These are phyloP conservation scores for Kockiozyma suomiensis DNA, from an alignment of 805 yeast genomes.

Conservation along the genomic window DNA sequence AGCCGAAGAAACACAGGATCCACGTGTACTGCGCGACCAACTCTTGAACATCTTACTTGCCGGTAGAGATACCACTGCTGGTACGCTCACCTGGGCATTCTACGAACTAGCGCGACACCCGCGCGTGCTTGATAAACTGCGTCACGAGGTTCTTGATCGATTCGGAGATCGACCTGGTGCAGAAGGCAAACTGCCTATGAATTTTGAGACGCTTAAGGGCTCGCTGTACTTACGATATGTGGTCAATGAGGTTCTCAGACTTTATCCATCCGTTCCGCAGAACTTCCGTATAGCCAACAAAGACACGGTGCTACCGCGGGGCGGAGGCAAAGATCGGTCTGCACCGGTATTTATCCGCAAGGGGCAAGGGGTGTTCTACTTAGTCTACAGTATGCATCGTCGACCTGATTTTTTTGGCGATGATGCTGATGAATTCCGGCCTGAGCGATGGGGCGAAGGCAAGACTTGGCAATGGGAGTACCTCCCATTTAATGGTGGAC, in stretches of 20 bases:
- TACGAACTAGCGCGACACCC: conserved; percentile 50
- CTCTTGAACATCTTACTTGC: conserved; percentile 55
- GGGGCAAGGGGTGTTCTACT: conserved; percentile 49
- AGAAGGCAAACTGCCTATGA: conserved; percentile 36
- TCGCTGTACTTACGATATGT: conserved; percentile 53
- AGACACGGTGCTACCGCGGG: conserved; percentile 54
- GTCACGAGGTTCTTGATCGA: conserved; percentile 45
- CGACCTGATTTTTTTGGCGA: conserved; percentile 47
- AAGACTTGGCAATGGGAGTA: conserved; percentile 51
- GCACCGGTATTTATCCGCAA: conserved; percentile 49
- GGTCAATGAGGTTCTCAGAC: conserved; percentile 52
- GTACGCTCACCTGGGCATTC: conserved; percentile 51
- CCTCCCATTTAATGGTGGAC: conserved; percentile 59
- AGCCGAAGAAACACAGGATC: conserved; percentile 53
- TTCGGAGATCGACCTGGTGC: conserved; percentile 41
- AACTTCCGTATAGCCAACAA: conserved; percentile 52
- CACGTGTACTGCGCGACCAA: conserved; percentile 53
- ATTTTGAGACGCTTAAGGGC: conserved; percentile 54
- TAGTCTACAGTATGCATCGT: conserved; percentile 51
- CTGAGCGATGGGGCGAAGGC: conserved; percentile 53
- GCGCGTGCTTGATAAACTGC: conserved; percentile 42
- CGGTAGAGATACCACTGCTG: conserved; percentile 61
- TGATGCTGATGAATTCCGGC: conserved; percentile 50
- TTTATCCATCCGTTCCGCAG: conserved; percentile 56
- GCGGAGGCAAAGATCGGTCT: conserved; percentile 51